phyloP scores from a whole-genome alignment of 805 yeast genomes.

The Candida gorgasii region DNA sequence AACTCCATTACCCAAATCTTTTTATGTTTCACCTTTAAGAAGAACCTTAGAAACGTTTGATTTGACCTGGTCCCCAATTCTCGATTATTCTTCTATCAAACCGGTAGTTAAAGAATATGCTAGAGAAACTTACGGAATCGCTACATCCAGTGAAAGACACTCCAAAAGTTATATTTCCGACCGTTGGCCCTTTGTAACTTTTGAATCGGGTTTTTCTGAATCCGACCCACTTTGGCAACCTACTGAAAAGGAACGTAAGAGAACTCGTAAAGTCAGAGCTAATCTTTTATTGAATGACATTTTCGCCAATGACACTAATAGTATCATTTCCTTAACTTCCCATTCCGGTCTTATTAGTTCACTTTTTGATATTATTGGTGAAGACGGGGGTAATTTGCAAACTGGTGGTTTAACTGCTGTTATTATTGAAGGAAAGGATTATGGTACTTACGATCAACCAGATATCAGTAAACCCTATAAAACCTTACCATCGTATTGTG shows the following conservation, averaged over 20 bases:
- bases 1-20: conserved; percentile 27
- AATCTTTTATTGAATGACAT: conserved; percentile 26
- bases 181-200: conserved; percentile 21
- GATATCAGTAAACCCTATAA: conserved; percentile 16
- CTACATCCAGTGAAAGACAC: conserved; percentile 31
- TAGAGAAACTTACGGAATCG: conserved; percentile 35
- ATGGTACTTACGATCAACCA: conserved; percentile 10
- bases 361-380: conserved; percentile 25
- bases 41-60: conserved; percentile 33
- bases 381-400: conserved; percentile 22
- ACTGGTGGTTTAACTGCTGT: conserved; percentile 35
- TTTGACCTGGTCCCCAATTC: conserved; percentile 22
- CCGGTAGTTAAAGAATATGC: conserved; percentile 30
- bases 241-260: conserved; percentile 24
- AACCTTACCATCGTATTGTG: conserved; percentile 15
- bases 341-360: conserved; percentile 32
- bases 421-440: conserved; percentile 18
- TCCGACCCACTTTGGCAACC: conserved; percentile 26
- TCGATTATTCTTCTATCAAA: conserved; percentile 18
- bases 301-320: conserved; percentile 21
- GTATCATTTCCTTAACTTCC: conserved; percentile 27
- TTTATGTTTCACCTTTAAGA: conserved; percentile 32
- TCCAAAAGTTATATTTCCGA: conserved; percentile 20
- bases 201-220: conserved; percentile 28
- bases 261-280: conserved; percentile 30